Evolutionary conservation across 768 basidiomycete genomes (phyloP).

Genomic region (Tulasnella sp.): DNA sequence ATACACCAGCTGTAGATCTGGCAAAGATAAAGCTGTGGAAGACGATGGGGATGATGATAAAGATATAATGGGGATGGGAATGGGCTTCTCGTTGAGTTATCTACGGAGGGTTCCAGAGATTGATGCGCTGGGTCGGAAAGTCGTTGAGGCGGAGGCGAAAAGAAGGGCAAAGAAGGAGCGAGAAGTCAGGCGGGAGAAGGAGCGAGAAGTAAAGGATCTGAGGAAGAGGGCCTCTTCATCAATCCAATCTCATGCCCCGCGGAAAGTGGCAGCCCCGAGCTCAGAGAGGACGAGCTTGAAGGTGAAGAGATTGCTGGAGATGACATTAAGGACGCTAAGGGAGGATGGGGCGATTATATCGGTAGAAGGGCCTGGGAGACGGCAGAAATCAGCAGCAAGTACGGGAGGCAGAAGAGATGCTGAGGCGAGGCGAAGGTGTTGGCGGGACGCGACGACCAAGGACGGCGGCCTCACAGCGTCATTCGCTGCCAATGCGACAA

Average conservation of each 20-base stretch:
- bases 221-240: neutral
- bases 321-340: constrained; percentile 52
- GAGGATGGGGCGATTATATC: constrained; percentile 65
- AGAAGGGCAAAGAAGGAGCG: constrained; percentile 38
- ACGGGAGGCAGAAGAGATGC: neutral
- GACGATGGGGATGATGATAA: neutral
- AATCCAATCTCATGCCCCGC: neutral
- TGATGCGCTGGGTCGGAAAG: constrained; percentile 48
- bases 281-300: constrained; percentile 27
- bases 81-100: constrained; percentile 62
- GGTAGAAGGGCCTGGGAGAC: constrained; percentile 53
- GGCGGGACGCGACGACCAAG: constrained; percentile 34
- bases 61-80: neutral
- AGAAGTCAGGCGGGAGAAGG: constrained; percentile 18
- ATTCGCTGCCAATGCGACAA: constrained; percentile 24
- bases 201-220: neutral
- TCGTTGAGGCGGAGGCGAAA: constrained; percentile 51
- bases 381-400: constrained; percentile 22
- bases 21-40: neutral
- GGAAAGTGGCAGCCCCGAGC: neutral
- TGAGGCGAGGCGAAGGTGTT: constrained; percentile 28
- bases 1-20: constrained; percentile 7
- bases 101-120: constrained; percentile 70
- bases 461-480: constrained; percentile 25
- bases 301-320: constrained; percentile 58